A percentile compares a stretch with the other conserved stretches of the same genome.
These are phyloP conservation scores for Zychaea mexicana DNA, from an alignment of 371 early-diverging fungal species.

Conservation along the genomic window DNA sequence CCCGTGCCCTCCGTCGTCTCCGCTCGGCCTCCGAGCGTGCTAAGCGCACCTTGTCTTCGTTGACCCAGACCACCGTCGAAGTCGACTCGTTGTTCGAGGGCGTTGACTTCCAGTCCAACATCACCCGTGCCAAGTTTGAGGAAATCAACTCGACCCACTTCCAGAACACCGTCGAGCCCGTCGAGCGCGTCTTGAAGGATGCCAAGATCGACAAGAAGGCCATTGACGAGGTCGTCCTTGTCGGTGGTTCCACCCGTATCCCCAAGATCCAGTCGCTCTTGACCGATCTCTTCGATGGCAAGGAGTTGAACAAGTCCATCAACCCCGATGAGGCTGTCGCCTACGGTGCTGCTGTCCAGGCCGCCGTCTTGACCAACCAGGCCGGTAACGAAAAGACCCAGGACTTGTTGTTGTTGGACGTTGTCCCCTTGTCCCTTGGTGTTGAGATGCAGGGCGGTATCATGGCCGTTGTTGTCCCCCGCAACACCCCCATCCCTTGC, in stretches of 20 bases:
- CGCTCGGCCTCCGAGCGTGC: slow-evolving; percentile 95
- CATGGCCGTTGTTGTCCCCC: slow-evolving; percentile 95
- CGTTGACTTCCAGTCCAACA: slow-evolving; percentile 83
- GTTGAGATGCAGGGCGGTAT: slow-evolving; percentile 98
- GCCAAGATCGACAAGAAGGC: slow-evolving; percentile 90
- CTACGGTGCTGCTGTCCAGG: slow-evolving; percentile 95
- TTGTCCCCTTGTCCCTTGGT: slow-evolving; percentile 90
- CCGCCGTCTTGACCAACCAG: slow-evolving; percentile 81
- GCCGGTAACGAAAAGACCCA: slow-evolving; percentile 67
- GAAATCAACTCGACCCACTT: slow-evolving; percentile 88
- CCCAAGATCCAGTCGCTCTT: slow-evolving; percentile 99
- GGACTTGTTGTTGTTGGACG: slow-evolving; percentile 90
- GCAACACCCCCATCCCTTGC: slow-evolving; percentile 97
- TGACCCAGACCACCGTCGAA: slow-evolving; percentile 82
- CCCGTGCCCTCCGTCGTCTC: slow-evolving; percentile 89
- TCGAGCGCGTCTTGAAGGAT: slow-evolving; percentile 85
- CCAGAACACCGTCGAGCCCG: slow-evolving; percentile 80
- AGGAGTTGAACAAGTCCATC: slow-evolving; percentile 84
- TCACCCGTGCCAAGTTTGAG: slow-evolving; percentile 95
- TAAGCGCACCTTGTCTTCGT: slow-evolving; percentile 93
- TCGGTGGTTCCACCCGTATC: slow-evolving; percentile 99
- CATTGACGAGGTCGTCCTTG: slow-evolving; percentile 96
- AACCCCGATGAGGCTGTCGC: slow-evolving; percentile 97
- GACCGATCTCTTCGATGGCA: slow-evolving; percentile 90
- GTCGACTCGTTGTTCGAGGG: slow-evolving; percentile 92